These are phyloP conservation scores for Cystofilobasidium ferigula DNA, from an alignment of 768 basidiomycete species.

Conservation along the genomic window DNA sequence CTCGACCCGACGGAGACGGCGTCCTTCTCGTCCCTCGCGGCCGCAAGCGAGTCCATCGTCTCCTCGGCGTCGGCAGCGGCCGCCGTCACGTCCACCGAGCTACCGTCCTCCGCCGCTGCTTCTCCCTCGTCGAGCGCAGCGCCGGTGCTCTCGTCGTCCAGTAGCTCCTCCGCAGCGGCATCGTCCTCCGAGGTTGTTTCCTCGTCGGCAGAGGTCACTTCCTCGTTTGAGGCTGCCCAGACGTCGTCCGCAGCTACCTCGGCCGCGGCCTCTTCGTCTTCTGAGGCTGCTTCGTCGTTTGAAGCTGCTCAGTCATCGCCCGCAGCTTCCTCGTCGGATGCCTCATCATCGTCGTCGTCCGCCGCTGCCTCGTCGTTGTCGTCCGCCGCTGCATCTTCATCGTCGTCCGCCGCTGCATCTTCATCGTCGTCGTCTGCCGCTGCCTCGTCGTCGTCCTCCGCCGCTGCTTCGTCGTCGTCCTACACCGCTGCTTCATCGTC, in stretches of 20 bases:
- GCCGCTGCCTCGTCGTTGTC: neutral
- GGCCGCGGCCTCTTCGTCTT: neutral
- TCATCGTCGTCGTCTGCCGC: neutral
- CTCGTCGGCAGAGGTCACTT: neutral
- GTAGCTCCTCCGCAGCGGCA: neutral
- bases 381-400: neutral
- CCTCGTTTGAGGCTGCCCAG: no score
- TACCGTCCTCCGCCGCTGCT: neutral
- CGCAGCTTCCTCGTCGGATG: neutral
- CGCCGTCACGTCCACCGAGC: neutral
- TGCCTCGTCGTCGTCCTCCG: neutral
- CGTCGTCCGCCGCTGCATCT: neutral
- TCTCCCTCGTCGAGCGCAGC: constrained; percentile 31
- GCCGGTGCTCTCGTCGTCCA: neutral
- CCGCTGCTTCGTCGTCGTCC: no score
- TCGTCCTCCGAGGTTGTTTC: constrained; percentile 32
- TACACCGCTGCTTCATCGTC: no score
- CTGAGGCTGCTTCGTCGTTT: neutral
- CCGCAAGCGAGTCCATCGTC: no score
- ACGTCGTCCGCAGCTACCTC: neutral
- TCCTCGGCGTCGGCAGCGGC: no score
- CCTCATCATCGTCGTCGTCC: no score
- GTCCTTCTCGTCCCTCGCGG: no score
- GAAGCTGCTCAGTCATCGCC: no score
- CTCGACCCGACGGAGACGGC: no score